Base-by-base conservation (phyloP, 768 basidiomycete genomes). In the Lactarius sanguifluus region DNA sequence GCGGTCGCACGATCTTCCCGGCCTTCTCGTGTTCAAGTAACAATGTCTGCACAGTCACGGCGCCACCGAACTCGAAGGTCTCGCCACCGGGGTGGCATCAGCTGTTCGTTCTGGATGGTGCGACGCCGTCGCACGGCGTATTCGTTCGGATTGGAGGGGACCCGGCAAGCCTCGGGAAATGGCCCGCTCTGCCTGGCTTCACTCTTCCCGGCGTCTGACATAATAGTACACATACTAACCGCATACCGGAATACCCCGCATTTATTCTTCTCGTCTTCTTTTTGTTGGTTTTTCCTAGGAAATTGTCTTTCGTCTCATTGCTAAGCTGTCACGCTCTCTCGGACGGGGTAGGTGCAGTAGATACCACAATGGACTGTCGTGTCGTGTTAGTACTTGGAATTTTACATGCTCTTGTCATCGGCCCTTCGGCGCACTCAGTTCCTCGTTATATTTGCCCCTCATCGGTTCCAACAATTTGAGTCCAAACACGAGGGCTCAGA, bases 11-110 rank as follows among this genome's bases (percentile, higher is more conserved):
- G 2, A 76, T 91, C 69, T 91, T 91, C 80, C 88, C 93, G 10
- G 82, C 80, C 25, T 88, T 93, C 74, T 79, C 82, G 10, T 89
- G 86, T 73, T 73, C 83, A 2, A 91, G 88, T 16, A 28, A 28
- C n/a, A 87, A 83, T 57, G 86, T 84, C 1, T 89, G 94, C 72
- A 88, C 86, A 13, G 88, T 96, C 71, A 84, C 84, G 8, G 87
- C 90, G 0, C 91, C 91, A 12, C 90, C 90, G 0, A 87, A 91
- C 71, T 77, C 83, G 13, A 78, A 78, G 69, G 78, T 92, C 18
- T 84, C 83, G 20, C 90, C 91, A 15, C 91, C 50, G 5, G 25
- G 50, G 5, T 52, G 50, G 50, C 13, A 52, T 25, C 50, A 52
- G 50, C 25, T 52, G 25, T 52, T 52, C 13, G 25, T 52, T 9